Evolutionary conservation across 164 flowering plant genomes (phyloP).

Genomic region (Annona squamosa): DNA sequence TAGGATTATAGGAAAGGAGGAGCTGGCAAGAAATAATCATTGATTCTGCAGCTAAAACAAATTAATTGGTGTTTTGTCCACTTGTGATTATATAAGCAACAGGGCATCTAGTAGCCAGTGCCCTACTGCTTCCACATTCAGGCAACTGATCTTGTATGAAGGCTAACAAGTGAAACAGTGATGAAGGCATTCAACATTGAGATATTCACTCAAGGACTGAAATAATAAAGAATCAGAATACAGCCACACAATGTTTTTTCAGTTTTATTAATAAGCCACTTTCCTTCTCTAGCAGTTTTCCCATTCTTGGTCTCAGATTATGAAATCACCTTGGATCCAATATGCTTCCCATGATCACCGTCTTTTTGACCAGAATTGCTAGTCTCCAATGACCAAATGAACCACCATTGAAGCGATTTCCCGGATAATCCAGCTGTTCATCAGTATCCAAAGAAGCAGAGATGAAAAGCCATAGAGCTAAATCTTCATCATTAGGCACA

Average conservation of each 20-base stretch:
- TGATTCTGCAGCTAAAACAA: too few species aligned
- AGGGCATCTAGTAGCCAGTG: too few species aligned
- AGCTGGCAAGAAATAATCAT: too few species aligned
- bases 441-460: constrained; percentile 37
- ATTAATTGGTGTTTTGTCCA: too few species aligned
- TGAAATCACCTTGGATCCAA: constrained; percentile 63
- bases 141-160: background rate
- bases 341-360: constrained; percentile 44
- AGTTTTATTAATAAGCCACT: background rate
- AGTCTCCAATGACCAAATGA: constrained; percentile 57
- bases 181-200: background rate
- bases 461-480: constrained; percentile 70
- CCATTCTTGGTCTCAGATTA: too few species aligned
- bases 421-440: constrained; percentile 15
- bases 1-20: too few species aligned
- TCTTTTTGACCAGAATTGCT: constrained; percentile 57
- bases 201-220: background rate
- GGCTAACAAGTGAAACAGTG: background rate
- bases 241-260: background rate
- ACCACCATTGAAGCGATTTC: constrained; percentile 18
- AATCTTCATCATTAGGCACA: constrained; percentile 35
- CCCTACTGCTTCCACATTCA: background rate
- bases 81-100: too few species aligned
- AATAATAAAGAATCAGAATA: too few species aligned
- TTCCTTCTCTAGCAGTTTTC: background rate